Base-by-base conservation (phyloP, 768 basidiomycete species). In the Tulasnella sp. region DNA sequence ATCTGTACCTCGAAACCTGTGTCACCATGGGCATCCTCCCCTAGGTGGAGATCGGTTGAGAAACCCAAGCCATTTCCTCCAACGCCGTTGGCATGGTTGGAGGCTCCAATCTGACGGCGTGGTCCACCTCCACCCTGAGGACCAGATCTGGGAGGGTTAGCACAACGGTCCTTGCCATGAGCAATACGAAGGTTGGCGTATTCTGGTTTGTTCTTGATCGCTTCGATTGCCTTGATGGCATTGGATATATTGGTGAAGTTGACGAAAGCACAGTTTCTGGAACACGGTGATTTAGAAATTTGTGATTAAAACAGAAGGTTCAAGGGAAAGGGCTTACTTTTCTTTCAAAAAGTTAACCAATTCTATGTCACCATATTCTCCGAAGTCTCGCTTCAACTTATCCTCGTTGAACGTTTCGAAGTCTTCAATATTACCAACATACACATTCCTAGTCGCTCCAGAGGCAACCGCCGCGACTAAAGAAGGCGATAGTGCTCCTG, bases 161-260 rank as follows among this genome's bases (percentile, higher is more conserved):
- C 92, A 65, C 91, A 96, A 31, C 91, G 77, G 62, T 95, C 91
- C 64, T 95, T 96, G 54, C 92, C 91, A 66, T 92, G 91, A 13
- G 90, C 83, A 53, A 99, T 86, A 34, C 89, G 82, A 58, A 96
- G 68, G 64, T 81, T 81, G 15, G 77, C 72, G 62, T 98, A 98
- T 62, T 96, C 92, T 1, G 87, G 77, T 62, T 89, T 86, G 62
- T 73, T 77, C 76, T 93, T 93, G 66, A 95, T 77, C 6, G 81
- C 83, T 52, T 98, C 93, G 60, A 98, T 92, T n/a, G 93, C 91
- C 70, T 96, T 96, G 72, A 91, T 90, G 10, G 91, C 90, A 62
- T 92, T 92, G 45, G 82, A 80, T 58, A 95, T 79, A 68, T 91
- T 91, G 29, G 90, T 93, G 59, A 91, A 93, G 70, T 93, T 95